Percentiles rank a stretch among this genome's conserved stretches.
phyloP scores from a whole-genome alignment of 2,329 filamentous ascomycete genomes.

The Fusarium proliferatum region DNA sequence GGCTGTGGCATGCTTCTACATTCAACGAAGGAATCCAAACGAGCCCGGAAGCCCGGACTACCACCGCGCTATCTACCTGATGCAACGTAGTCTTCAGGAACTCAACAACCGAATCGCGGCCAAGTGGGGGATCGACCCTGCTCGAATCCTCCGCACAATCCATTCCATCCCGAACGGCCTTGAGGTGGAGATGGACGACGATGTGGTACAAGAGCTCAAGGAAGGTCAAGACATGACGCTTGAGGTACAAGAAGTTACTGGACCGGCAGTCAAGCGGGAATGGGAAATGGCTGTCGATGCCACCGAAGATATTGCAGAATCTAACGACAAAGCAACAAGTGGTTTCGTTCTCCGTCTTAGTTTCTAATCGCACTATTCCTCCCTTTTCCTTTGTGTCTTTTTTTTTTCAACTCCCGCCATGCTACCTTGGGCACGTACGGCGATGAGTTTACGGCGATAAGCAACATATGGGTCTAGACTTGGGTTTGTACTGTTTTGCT shows the following conservation, averaged over 20 bases:
- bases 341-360: conserved; percentile 59
- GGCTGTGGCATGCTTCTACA: conserved; percentile 87
- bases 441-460: conserved; percentile 27
- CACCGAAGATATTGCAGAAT: conserved; percentile 45
- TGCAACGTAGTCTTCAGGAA: conserved; percentile 78
- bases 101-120: conserved; percentile 77
- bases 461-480: conserved; percentile 39
- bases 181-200: conserved; percentile 89
- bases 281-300: conserved; percentile 72
- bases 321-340: conserved; percentile 37
- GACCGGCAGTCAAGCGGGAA: conserved; percentile 61
- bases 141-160: conserved; percentile 76
- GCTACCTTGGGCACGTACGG: conserved; percentile 2
- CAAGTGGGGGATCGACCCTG: conserved; percentile 84
- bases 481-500: conserved; percentile 38
- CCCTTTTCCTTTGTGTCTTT: conserved; percentile 7
- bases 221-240: conserved; percentile 94
- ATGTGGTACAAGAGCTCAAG: conserved; percentile 82
- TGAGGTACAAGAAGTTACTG: conserved; percentile 66
- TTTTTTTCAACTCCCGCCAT: not conserved
- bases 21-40: conserved; percentile 67
- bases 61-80: conserved; percentile 88
- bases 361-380: conserved; percentile 51
- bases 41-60: conserved; percentile 68
- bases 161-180: conserved; percentile 79